Base-by-base conservation (phyloP, 148 eudicot genomes). In the Chenopodium berlandieri region DNA sequence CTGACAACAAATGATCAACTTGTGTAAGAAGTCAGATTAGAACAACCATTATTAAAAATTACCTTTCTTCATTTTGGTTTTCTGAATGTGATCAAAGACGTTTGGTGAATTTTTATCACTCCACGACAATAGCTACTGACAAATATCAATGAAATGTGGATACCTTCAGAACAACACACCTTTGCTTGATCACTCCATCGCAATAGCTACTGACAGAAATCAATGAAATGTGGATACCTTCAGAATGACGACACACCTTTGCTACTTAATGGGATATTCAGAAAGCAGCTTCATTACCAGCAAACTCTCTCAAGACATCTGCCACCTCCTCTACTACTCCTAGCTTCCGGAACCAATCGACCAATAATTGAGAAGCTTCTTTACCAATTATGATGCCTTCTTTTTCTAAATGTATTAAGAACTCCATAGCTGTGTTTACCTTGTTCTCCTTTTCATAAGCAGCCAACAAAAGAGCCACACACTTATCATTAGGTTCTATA, bases 281-380 rank as follows among this genome's bases (percentile, higher is more conserved):
- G 40, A 75, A 60, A 66, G 47, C 40, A 67, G 75, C 84, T 83
- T 78, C 81, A 20, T 58, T 84, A 7, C 50, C 83, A 32, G 85
- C 85, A 85, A 77, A 94, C 64, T 94, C 99, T 86, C 77, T 91
- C 81, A 93, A 75, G 47, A 92, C 88, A 60, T 78, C 86, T 11
- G 91, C 92, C 17, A 95, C 94, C 84, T 94, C 97, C 80, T 94
- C 97, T 47, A 87, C 95, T 75, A 92, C 94, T 68, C 99, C 97
- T 65, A 95, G 81, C 85, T 84, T 89, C 70, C 88, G 81, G 69
- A 95, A 92, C 99, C 98, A 95, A 37, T 88, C 75, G 40, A 86
- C 97, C 79, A 95, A 79, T 66, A 89, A 78, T 64, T 85, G 86
- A 0, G 97, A 92, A 77, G 91, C 89, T 85, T 95, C 98, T 89